Evolutionary conservation across 202 grass and related monocot genomes (phyloP), one percentile per base, ranked within the genome.

Genomic region (Hordeum pubiflorum): DNA sequence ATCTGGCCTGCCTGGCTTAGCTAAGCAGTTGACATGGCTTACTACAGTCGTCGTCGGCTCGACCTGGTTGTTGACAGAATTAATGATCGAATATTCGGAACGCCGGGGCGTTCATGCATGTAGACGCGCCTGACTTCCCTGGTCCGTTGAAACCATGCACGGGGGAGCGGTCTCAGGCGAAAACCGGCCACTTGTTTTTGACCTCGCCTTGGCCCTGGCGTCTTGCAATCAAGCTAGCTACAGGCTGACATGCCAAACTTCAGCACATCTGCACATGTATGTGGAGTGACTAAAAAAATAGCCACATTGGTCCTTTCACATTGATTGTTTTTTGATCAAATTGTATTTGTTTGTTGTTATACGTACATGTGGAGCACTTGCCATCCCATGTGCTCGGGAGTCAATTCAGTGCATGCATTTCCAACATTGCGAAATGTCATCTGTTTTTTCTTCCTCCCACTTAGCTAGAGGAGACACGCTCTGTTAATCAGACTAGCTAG

Each of bases 151-250:
- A 82, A 77, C 72, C 79, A 55, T 41, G 79, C 63, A 4, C 26
- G 37, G 17, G n/a, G 2, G 44, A 40, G 63, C 77, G n/a, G 8
- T 23, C 59, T 44, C 13, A 44, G 38, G 59, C 48, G 15, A 12
- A 59, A 79, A 14, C 48, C 18, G 6, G 84, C 64, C 55, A 43
- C 79, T 77, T 55, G 85, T 77, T 77, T 82, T 24, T 82, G 85
- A 82, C 79, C 9, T 13, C 65, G 11, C 18, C n/a, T 3, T 10
- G 21, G 15, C 18, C 36, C 2, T 17, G 22, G 55, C 10, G 26
- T 63, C 29, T 77, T 11, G 10, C 31, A 39, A 72, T 23, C 63
- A 38, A 17, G 13, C 68, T 18, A 7, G 36, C 11, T 36, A 41
- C 24, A 43, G 61, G 21, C 37, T 60, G 52, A 40, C 48, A 7